Base-by-base conservation (phyloP, 176 grass and related monocot species). In the Oryza punctata region DNA sequence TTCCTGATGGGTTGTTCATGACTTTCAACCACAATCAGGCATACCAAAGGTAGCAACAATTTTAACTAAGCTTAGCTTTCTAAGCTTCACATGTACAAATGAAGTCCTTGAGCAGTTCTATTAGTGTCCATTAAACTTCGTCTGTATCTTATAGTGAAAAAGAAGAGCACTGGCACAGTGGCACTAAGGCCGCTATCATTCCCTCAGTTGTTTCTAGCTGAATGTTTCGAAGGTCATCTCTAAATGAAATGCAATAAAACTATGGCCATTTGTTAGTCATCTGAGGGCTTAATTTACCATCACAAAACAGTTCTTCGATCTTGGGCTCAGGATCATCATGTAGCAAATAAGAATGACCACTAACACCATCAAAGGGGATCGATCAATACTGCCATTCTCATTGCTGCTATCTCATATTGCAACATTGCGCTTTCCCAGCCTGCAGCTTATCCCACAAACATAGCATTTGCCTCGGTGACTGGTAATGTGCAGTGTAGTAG, bases 381-480 rank as follows among this genome's bases (percentile, higher is more conserved):
- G 23, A 23, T 61, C 27, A 18, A 23, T 54, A 30, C 75, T 35
- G 73, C 63, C 75, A 54, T 13, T 10, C 80, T 43, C 49, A 66
- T 54, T 49, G 19, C n/a, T 76, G 76, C 88, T 90, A 98, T 93
- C 92, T 91, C 95, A 94, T 94, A 70, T 95, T 94, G 86, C 94
- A 97, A 57, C 94, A 97, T 32, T 89, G 84, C 12, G 94, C 88
- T 80, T 73, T 91, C 38, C 95, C 90, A 40, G 85, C 60, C 78
- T 85, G 86, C 63, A 98, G 77, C 76, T 98, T 98, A 79, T 95
- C 88, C 95, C 95, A 98, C 88, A 98, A 77, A 92, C 95, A 98
- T 13, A 92, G n/a, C 95, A 98, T 98, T 82, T 95, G 95, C 91
- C 90, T 88, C 0, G 90, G 95, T 7, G 95, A 97, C 67, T 97